Evolutionary conservation across 2,329 filamentous ascomycete species (phyloP), one percentile per base, ranked within the genome.

Genomic region (Raffaelea albimanens): DNA sequence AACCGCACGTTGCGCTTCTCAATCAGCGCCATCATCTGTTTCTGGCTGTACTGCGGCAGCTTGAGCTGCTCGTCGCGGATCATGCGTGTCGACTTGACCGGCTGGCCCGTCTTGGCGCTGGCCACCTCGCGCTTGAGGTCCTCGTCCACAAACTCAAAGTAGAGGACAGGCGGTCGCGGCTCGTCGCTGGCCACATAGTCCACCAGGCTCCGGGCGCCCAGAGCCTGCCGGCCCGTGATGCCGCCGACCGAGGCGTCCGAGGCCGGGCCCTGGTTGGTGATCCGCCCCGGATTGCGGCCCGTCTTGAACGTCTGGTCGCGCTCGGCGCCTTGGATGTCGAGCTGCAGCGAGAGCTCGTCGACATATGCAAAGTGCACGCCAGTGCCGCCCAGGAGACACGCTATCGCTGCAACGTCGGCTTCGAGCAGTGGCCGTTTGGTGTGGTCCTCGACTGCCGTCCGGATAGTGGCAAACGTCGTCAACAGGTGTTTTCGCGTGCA

Each of bases 81-180:
- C 58, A 78, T 86, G 49, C 80, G 75, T 13, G 73, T 80, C 1
- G 84, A 75, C 47, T 82, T 84, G 0, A 75, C 80, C 1, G 82
- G 75, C 61, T 90, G 81, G 1, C 85, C 86, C 0, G 84, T 87
- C 61, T 85, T 86, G 46, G 79, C 76, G 61, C 83, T 70, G 46
- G 75, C 70, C 1, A 89, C 84, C 60, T 94, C 83, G 38, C 85
- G 75, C 67, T 90, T 96, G 55, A 97, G 65, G 60, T 96, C 91
- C 1, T 85, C 90, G 61, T 97, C 93, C 18, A 95, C 67, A 56
- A 94, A 97, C 61, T 97, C 93, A 58, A 98, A 95, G 33, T 91
- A 78, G 21, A 98, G 66, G 16, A 95, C 83, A 56, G 95, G 82
- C 45, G 7, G n/a, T 4, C 8, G 20, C 14, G 13, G 14, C 29